A percentile compares a stretch with the other conserved stretches of the same genome.
phyloP scores from a whole-genome alignment of 2,329 filamentous ascomycete species.

The Ustilaginoidea virens region DNA sequence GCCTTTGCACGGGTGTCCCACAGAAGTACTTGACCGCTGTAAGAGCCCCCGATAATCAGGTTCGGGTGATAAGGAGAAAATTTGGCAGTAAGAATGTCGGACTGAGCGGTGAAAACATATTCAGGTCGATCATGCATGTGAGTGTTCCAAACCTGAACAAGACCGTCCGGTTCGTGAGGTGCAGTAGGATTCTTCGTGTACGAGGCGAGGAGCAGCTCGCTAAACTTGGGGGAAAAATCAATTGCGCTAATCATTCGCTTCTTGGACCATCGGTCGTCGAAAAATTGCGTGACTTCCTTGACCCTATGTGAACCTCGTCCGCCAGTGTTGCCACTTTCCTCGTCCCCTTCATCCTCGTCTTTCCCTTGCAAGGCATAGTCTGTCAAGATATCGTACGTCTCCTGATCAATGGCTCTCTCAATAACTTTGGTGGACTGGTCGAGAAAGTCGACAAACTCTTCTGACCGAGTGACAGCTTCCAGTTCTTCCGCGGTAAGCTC shows the following conservation, averaged over 20 bases:
- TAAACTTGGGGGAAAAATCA: constrained; percentile 90
- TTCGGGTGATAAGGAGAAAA: constrained; percentile 99
- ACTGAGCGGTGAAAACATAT: constrained; percentile 92
- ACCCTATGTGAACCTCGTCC: constrained; percentile 60
- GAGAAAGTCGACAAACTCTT: constrained; percentile 89
- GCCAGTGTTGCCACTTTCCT: constrained; percentile 52
- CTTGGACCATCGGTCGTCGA: constrained; percentile 89
- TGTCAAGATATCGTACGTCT: constrained; percentile 80
- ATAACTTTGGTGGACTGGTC: constrained; percentile 95
- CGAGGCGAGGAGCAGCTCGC: constrained; percentile 79
- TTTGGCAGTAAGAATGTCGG: constrained; percentile 85
- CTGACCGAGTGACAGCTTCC: constrained; percentile 75
- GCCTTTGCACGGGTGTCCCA: constrained; percentile 93
- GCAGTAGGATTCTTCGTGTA: constrained; percentile 97
- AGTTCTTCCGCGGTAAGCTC: constrained; percentile 74
- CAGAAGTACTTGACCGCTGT: constrained; percentile 87
- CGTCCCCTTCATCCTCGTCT: constrained; percentile 68
- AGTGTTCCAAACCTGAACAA: constrained; percentile 94
- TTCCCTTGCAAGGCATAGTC: constrained; percentile 79
- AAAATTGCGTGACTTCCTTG: constrained; percentile 85
- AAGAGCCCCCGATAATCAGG: constrained; percentile 87
- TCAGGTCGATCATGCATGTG: constrained; percentile 90
- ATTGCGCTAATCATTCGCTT: constrained; percentile 94
- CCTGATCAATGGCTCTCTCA: constrained; percentile 83
- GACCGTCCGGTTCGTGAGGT: constrained; percentile 81